These are phyloP conservation scores for Penicillium sp. DNA, from an alignment of 2,329 filamentous ascomycete species.

Conservation along the genomic window DNA sequence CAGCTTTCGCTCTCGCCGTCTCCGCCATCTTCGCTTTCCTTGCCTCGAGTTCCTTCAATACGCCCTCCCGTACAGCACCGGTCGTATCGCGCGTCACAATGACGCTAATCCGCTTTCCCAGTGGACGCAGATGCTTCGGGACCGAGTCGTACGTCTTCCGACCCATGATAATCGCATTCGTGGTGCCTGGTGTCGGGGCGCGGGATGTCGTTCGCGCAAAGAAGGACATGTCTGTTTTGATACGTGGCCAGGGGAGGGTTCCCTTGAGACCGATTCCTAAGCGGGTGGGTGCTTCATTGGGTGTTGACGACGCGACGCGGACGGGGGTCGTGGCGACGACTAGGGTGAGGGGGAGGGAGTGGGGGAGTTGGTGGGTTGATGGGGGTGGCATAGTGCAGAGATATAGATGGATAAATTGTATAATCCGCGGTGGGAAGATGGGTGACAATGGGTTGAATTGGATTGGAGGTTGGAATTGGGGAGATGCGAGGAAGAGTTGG, in stretches of 20 bases:
- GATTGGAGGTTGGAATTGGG: not conserved
- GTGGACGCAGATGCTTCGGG: conserved; percentile 74
- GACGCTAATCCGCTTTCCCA: conserved; percentile 79
- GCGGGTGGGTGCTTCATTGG: conserved; percentile 71
- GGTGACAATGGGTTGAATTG: not conserved
- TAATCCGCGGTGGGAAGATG: not conserved
- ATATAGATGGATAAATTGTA: not conserved
- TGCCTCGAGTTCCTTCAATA: conserved; percentile 42
- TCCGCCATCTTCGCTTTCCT: conserved; percentile 31
- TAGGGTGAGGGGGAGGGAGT: conserved; percentile 70
- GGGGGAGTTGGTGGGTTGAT: conserved; percentile 18
- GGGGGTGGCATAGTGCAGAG: conserved; percentile 29
- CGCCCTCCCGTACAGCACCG: conserved; percentile 35
- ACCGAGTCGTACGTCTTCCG: conserved; percentile 96
- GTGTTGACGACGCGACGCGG: conserved; percentile 44
- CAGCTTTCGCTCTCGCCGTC: conserved; percentile 21
- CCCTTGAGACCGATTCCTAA: conserved; percentile 87
- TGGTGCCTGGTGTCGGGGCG: conserved; percentile 31
- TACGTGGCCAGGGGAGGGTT: conserved; percentile 82
- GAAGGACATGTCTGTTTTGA: conserved; percentile 91
- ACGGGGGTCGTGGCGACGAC: conserved; percentile 83
- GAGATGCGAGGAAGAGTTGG: not conserved
- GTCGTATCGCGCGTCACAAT: conserved; percentile 65
- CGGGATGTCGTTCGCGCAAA: conserved; percentile 88
- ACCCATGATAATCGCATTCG: conserved; percentile 91